Evolutionary conservation across 768 basidiomycete genomes (phyloP).

Genomic region (Xanthoconium purpureum): DNA sequence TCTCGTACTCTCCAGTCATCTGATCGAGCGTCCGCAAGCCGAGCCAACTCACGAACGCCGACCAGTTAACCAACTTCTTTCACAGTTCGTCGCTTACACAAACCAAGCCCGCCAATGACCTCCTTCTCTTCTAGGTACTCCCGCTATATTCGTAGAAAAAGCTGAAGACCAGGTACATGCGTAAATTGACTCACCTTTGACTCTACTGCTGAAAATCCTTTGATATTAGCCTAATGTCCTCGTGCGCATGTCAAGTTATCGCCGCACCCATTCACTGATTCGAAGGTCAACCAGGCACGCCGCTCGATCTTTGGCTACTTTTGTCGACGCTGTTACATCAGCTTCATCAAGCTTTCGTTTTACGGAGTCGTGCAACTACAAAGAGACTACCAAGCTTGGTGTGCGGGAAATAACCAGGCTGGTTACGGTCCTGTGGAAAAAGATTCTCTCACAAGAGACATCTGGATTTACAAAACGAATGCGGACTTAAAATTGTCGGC

Average conservation of each 20-base stretch:
- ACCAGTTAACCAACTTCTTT: slow-evolving; percentile 65
- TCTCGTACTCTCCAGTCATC: slow-evolving; percentile 14
- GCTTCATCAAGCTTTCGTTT: slow-evolving; percentile 74
- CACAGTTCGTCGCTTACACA: slow-evolving; percentile 23
- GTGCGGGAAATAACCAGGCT: slow-evolving; percentile 42
- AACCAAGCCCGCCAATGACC: neutral
- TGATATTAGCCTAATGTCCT: slow-evolving; percentile 24
- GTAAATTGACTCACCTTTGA: neutral
- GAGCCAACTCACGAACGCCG: slow-evolving; percentile 48
- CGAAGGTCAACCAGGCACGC: slow-evolving; percentile 45
- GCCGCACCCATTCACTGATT: slow-evolving; percentile 7
- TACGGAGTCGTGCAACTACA: slow-evolving; percentile 65
- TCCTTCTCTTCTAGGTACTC: slow-evolving; percentile 41
- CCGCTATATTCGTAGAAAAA: slow-evolving; percentile 57
- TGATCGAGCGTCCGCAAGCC: slow-evolving; percentile 37
- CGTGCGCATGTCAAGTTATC: slow-evolving; percentile 15
- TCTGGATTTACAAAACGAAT: slow-evolving; percentile 55
- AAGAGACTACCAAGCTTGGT: slow-evolving; percentile 66
- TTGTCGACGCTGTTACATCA: slow-evolving; percentile 71
- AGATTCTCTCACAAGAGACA: slow-evolving; percentile 50
- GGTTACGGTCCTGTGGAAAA: slow-evolving; percentile 51
- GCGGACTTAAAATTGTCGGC: slow-evolving; percentile 68
- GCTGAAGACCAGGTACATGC: slow-evolving; percentile 49
- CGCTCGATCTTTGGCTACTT: slow-evolving; percentile 83
- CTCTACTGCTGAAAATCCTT: slow-evolving; percentile 8